These are phyloP conservation scores for Aspergillus aculeatinus DNA, from an alignment of 2,329 filamentous ascomycete genomes.

Conservation along the genomic window DNA sequence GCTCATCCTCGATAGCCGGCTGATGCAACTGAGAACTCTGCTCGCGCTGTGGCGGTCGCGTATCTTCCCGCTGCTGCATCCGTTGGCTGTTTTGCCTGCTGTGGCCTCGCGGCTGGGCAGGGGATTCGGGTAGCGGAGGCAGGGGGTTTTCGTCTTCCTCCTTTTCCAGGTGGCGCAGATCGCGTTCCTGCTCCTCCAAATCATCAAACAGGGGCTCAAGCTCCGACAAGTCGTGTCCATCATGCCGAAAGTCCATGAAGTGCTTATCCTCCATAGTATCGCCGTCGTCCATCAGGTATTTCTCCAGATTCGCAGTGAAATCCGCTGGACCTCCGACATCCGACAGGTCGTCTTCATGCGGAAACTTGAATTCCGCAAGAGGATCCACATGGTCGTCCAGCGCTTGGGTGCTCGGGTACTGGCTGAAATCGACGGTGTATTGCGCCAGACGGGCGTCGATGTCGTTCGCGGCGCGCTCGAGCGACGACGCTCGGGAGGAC, in stretches of 20 bases:
- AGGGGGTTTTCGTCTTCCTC: background rate
- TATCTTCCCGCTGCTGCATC: slow-evolving; percentile 4
- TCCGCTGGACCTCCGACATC: slow-evolving; percentile 44
- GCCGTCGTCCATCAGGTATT: slow-evolving; percentile 36
- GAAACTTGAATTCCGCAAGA: slow-evolving; percentile 25
- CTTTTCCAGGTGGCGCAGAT: slow-evolving; percentile 13
- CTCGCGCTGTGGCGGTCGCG: slow-evolving; percentile 16
- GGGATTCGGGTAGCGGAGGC: background rate
- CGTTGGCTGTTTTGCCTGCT: background rate
- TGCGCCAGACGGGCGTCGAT: slow-evolving; percentile 42
- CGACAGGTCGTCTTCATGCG: slow-evolving; percentile 33
- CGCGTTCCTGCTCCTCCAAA: slow-evolving; percentile 9
- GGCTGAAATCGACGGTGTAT: slow-evolving; percentile 42
- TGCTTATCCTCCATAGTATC: slow-evolving; percentile 19
- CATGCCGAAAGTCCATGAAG: background rate
- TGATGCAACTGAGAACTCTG: slow-evolving; percentile 25
- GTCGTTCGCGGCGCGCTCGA: slow-evolving; percentile 30
- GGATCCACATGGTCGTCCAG: slow-evolving; percentile 26
- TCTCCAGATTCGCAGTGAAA: slow-evolving; percentile 44
- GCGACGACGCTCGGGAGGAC: slow-evolving; percentile 22
- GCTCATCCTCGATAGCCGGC: slow-evolving; percentile 31
- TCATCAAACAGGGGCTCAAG: slow-evolving; percentile 11
- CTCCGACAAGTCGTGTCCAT: background rate
- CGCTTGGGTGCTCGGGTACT: slow-evolving; percentile 32
- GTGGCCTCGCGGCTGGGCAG: background rate